Base-by-base conservation (phyloP, 352 stramenopile species). In the Phytopythium montanum region DNA sequence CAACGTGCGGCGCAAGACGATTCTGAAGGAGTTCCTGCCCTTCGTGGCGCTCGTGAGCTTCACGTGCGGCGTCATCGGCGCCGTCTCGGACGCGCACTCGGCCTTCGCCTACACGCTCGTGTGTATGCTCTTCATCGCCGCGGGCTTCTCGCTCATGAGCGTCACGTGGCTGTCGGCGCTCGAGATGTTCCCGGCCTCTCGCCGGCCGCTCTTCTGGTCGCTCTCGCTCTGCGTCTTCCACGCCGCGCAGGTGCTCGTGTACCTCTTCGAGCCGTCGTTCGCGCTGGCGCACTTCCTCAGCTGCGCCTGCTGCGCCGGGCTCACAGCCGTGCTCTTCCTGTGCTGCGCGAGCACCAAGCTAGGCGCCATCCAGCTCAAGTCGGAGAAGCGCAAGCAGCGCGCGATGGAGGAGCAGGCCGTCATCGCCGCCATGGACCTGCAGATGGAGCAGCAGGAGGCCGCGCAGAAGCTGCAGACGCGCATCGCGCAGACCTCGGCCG, bases 1-100 rank as follows among this genome's bases (percentile, higher is more conserved):
- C 62, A 90, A 87, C 39, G 82, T 95, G 54, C 79, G 85, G n/a
- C 81, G 86, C 52, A 94, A 95, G 68, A 95, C 86, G 19, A 88
- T 95, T n/a, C 60, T 95, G 45, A 95, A 95, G 63, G 86, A 95
- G 57, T 90, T 94, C 31, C 54, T 94, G 57, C 84, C 84, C 31
- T 90, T 92, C 51, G 68, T 92, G 25, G 64, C 78, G 26, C 57
- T 88, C 21, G 54, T 92, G 55, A 81, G 72, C 8, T 74, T 92
- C 46, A 79, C 83, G 23, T 83, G 68, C 48, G 83, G 55, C n/a
- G 54, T 89, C 36, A 73, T 88, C 31, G 71, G 75, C 16, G 68
- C 68, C 12, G 62, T 79, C 14, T 73, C 69, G 21, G 60, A 58
- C 12, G 69, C 69, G 3, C 68, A 81, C 23, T 62, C 63, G 9